Evolutionary conservation across 140 eudicot species (phyloP), one percentile per base, ranked within the genome.

Genomic region (Erigeron philadelphicus): DNA sequence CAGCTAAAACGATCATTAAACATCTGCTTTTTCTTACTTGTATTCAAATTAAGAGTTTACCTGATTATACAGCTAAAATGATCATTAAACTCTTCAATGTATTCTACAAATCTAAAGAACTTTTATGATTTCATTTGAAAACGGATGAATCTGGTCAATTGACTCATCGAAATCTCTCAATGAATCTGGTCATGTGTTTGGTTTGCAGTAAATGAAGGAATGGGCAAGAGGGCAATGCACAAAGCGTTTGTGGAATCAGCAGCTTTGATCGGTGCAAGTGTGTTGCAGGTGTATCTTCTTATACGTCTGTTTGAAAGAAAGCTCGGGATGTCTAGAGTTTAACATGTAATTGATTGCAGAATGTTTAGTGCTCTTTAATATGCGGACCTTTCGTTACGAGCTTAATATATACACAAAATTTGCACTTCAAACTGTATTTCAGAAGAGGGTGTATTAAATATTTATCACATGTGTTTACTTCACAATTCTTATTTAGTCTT

Each of bases 201-300:
- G 43, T 55, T 66, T 85, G 83, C 90, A 93, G 98, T 86, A 56
- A 93, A 93, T 60, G 94, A 86, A 71, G 84, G 85, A 62, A 84
- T 89, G 95, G 73, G 96, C 83, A 86, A 69, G 42, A 78, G 98
- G 72, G 96, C 96, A 48, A 71, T 79, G 50, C 92, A 93, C 80
- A 93, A 93, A 77, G 96, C 96, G 0, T 45, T 93, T 0, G 75
- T 67, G n/a, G 98, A 93, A 79, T 93, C 96, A 15, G 79, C 83
- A 40, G 86, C 90, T 43, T 80, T 93, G 31, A 17, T 89, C 9
- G 81, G 91, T 7, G 88, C 90, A 3, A 89, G 95, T 21, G 84
- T 86, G 73, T 75, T 93, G 78, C 98, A 89, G 78, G 94, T 93
- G 44, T 89, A 79, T 69, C 91, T 93, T 46, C 75, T 93, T 47